These are phyloP conservation scores for Rachicladosporium sp. DNA, from an alignment of 2,329 filamentous ascomycete species.

Conservation along the genomic window DNA sequence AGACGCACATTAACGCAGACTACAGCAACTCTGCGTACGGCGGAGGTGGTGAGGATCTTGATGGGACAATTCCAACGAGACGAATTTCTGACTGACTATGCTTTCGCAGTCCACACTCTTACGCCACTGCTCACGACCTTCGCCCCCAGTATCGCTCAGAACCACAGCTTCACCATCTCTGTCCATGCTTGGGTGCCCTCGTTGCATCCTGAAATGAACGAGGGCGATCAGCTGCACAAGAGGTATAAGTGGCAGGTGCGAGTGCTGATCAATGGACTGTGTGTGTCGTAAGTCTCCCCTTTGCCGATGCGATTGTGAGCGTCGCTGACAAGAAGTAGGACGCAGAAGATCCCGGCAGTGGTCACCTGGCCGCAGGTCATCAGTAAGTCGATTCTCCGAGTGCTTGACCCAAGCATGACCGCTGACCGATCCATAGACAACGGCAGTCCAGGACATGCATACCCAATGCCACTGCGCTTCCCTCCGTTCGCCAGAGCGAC, in stretches of 20 bases:
- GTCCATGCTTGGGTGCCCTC: constrained; percentile 53
- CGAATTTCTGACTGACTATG: not conserved
- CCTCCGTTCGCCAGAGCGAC: constrained; percentile 59
- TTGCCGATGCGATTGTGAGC: not conserved
- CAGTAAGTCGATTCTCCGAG: constrained; percentile 27
- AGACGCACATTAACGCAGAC: constrained; percentile 24
- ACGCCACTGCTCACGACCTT: constrained; percentile 48
- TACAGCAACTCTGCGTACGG: not conserved
- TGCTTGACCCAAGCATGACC: too few relatives aligned
- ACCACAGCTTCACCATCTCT: constrained; percentile 56
- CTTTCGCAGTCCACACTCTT: not conserved
- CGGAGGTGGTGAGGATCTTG: not conserved
- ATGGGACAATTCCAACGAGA: not conserved
- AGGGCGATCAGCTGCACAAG: constrained; percentile 23
- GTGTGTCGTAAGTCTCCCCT: constrained; percentile 27
- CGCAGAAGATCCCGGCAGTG: constrained; percentile 43
- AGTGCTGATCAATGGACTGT: constrained; percentile 55
- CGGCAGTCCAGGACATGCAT: constrained; percentile 24
- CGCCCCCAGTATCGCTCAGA: constrained; percentile 49
- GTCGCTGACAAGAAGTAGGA: constrained; percentile 19
- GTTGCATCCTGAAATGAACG: not conserved
- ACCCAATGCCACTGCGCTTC: constrained; percentile 45
- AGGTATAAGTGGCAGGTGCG: constrained; percentile 36
- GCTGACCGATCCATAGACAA: not conserved
- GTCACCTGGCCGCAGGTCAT: constrained; percentile 42